Evolutionary conservation across 78 protist species (phyloP).

Genomic region (Protostelium mycophagum): DNA sequence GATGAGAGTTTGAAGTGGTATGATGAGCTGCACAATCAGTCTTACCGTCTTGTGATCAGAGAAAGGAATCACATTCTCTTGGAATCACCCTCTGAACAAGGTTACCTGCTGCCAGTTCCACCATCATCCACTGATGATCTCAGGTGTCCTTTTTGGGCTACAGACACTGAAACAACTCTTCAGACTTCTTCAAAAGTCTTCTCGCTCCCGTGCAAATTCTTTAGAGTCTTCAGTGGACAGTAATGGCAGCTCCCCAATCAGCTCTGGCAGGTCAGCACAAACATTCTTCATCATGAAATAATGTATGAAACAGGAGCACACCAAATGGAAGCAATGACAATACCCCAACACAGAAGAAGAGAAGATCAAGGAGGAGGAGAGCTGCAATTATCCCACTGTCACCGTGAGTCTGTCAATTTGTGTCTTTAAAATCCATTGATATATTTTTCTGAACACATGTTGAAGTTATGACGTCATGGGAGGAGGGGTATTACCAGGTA

Average conservation of each 20-base stretch:
- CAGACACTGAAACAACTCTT: not conserved
- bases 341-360: not conserved
- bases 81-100: not conserved
- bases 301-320: not conserved
- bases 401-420: not conserved
- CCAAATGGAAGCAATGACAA: not conserved
- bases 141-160: not conserved
- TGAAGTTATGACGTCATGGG: not conserved
- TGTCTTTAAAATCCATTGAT: not conserved
- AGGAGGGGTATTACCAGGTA: not conserved
- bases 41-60: not conserved
- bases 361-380: not conserved
- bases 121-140: not conserved
- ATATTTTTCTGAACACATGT: not conserved
- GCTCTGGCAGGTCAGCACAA: not conserved
- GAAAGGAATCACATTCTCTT: not conserved
- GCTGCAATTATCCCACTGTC: not conserved
- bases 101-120: not conserved
- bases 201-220: not conserved
- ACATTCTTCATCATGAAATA: not conserved
- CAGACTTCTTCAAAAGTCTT: too few relatives aligned
- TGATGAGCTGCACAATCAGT: not conserved
- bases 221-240: not conserved
- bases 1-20: not conserved
- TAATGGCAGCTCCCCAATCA: not conserved